Evolutionary conservation across 768 basidiomycete species (phyloP).

Genomic region (Hortiboletus campestris): DNA sequence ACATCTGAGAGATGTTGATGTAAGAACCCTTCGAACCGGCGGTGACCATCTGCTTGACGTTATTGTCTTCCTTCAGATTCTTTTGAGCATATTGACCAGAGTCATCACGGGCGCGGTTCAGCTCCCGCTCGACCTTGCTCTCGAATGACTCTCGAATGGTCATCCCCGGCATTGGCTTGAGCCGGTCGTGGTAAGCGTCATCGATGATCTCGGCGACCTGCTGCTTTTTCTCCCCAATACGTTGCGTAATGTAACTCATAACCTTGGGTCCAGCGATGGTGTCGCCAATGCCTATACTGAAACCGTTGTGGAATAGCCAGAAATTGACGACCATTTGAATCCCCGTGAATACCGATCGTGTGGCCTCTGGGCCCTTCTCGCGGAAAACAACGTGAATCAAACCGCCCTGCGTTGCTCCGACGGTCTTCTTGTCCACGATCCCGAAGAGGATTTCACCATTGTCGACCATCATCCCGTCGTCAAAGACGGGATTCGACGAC

Average conservation of each 20-base stretch:
- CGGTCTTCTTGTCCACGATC: constrained; percentile 98
- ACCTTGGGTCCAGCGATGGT: constrained; percentile 91
- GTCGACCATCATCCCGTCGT: constrained; percentile 95
- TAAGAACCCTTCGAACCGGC: constrained; percentile 98
- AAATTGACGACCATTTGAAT: constrained; percentile 95
- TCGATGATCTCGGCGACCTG: constrained; percentile 79
- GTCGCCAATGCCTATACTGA: constrained; percentile 98
- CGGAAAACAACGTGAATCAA: constrained; percentile 96
- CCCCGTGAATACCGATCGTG: constrained; percentile 87
- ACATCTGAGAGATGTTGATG: constrained; percentile 99
- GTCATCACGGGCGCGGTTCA: constrained; percentile 93
- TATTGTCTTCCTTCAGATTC: constrained; percentile 97
- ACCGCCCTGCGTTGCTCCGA: constrained; percentile 92
- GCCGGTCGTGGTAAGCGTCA: constrained; percentile 78
- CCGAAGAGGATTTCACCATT: constrained; percentile 96
- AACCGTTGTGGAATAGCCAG: constrained; percentile 98
- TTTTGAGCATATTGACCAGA: constrained; percentile 97
- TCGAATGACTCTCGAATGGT: constrained; percentile 99
- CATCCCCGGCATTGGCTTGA: constrained; percentile 95
- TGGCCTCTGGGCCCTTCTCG: constrained; percentile 93
- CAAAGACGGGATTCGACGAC: constrained; percentile 77
- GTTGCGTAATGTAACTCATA: constrained; percentile 82
- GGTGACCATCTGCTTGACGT: constrained; percentile 99
- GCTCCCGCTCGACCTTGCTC: constrained; percentile 82
- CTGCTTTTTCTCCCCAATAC: constrained; percentile 77